A percentile compares a stretch with the other conserved stretches of the same genome.
phyloP scores from a whole-genome alignment of 768 basidiomycete genomes.

The button mushroom (Agaricus bisporus) region DNA sequence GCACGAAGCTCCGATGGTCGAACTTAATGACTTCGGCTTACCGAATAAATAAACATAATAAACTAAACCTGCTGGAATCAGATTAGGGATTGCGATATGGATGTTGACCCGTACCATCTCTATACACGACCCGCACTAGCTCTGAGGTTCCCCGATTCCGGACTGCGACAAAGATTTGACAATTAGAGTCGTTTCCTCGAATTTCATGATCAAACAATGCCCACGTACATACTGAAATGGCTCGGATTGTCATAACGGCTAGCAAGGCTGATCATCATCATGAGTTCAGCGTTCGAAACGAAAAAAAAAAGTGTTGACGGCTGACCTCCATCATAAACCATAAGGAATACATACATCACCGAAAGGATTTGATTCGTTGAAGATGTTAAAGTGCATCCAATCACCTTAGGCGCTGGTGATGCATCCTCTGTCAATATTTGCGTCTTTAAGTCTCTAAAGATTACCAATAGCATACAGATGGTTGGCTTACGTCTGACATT shows the following conservation, averaged over 20 bases:
- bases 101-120: not conserved
- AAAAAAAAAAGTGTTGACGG: not conserved
- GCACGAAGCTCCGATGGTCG: no score
- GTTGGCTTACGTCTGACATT: not conserved
- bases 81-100: no score
- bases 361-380: not conserved
- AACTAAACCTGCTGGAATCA: not conserved
- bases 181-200: no score
- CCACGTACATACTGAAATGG: slow-evolving; percentile 1
- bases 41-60: slow-evolving; percentile 1
- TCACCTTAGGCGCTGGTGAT: not conserved
- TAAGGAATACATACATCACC: not conserved
- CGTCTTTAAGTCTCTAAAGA: no score
- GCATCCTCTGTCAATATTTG: not conserved
- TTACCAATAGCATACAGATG: no score
- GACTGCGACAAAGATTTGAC: not conserved
- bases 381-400: not conserved
- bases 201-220: not conserved
- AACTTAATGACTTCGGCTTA: not conserved
- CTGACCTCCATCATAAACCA: slow-evolving; percentile 3
- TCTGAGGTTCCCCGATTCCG: not conserved
- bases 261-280: not conserved
- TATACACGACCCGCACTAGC: slow-evolving; percentile 1
- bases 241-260: not conserved
- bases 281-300: not conserved